A percentile compares a stretch with the other conserved stretches of the same genome.
Conservation (phyloP, 208 protist species). For the Trypanosoma vivax region DNA sequence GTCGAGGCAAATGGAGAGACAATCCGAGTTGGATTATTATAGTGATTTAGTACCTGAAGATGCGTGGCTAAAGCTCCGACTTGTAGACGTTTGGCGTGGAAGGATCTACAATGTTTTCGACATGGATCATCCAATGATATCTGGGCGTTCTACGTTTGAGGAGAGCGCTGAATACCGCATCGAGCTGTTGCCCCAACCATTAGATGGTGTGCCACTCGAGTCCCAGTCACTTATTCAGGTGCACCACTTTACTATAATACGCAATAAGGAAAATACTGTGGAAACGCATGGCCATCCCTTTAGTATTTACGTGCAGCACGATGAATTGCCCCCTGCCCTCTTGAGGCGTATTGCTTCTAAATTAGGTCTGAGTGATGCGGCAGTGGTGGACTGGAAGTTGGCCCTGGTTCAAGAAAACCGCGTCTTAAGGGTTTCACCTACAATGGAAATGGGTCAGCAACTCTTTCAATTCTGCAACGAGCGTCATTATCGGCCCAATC, state of each 20-base stretch:
- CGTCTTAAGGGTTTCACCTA: slow-evolving; percentile 52
- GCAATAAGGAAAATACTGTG: slow-evolving; percentile 51
- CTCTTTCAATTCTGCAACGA: slow-evolving; percentile 43
- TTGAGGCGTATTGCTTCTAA: slow-evolving; percentile 62
- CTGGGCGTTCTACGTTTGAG: slow-evolving; percentile 77
- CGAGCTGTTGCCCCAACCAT: slow-evolving; percentile 54
- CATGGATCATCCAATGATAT: slow-evolving; percentile 46
- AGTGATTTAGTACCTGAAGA: slow-evolving; percentile 31
- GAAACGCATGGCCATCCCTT: slow-evolving; percentile 84
- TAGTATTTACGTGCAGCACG: slow-evolving; percentile 62
- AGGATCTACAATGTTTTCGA: slow-evolving; percentile 84
- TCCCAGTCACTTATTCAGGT: slow-evolving; percentile 66
- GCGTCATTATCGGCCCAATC: slow-evolving; percentile 52
- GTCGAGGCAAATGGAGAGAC: neutral
- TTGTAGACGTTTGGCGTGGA: slow-evolving; percentile 82
- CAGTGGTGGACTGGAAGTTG: slow-evolving; percentile 82
- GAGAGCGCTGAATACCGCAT: slow-evolving; percentile 86
- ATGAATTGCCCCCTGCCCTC: slow-evolving; percentile 47
- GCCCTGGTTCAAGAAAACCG: slow-evolving; percentile 65
- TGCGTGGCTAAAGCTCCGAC: slow-evolving; percentile 58
- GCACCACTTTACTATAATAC: slow-evolving; percentile 72
- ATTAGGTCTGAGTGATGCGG: slow-evolving; percentile 57
- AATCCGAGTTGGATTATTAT: slow-evolving; percentile 27
- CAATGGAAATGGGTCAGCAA: slow-evolving; percentile 58
- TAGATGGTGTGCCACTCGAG: slow-evolving; percentile 31